Base-by-base conservation (phyloP, 495 filamentous ascomycete species). In the Schizothecium vesticola region DNA sequence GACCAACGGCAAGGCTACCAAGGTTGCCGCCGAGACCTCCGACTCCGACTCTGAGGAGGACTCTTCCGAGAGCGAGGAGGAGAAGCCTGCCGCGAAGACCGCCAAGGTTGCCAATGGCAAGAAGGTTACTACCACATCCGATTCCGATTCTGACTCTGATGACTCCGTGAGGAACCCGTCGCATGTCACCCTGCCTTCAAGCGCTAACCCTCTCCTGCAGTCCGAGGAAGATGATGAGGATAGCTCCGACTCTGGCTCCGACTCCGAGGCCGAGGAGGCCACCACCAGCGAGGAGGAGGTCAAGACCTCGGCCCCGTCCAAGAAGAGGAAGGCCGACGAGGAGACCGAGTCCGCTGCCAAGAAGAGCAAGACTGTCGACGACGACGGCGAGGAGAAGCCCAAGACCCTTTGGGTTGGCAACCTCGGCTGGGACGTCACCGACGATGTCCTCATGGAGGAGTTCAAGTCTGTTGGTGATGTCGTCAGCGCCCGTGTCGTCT, bases 351-450 rank as follows among this genome's bases (percentile, higher is more conserved):
- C 84, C 26, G 70, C 81, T 5, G 78, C 86, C 65, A 99, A 99
- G 89, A 97, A 97, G 90, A 87, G 86, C 22, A 88, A 88, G 36
- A 83, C 80, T 16, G 51, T 29, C 21, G 67, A 29, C 25, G 70
- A 74, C 57, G 73, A 72, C 31, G 72, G 70, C 22, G 84, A 85
- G 10, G 86, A 88, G 76, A 84, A 83, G 69, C 84, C 86, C 23
- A 51, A 51, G 43, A 85, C 84, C 73, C 88, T 98, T 60, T 97
- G 97, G 81, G 87, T 96, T 71, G 96, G 95, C 70, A 94, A 93
- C 82, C 86, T 99, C 66, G 94, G 92, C 74, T 99, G 93, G 93
- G 94, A 90, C 74, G 84, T 99, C 62, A 93, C 97, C 74, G 95
- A 98, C 78, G 91, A 95, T 69, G 92, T 89, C 87, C 88, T 99